Conservation (phyloP, 2,329 filamentous ascomycete genomes). For the Aspergillus carbonarius region DNA sequence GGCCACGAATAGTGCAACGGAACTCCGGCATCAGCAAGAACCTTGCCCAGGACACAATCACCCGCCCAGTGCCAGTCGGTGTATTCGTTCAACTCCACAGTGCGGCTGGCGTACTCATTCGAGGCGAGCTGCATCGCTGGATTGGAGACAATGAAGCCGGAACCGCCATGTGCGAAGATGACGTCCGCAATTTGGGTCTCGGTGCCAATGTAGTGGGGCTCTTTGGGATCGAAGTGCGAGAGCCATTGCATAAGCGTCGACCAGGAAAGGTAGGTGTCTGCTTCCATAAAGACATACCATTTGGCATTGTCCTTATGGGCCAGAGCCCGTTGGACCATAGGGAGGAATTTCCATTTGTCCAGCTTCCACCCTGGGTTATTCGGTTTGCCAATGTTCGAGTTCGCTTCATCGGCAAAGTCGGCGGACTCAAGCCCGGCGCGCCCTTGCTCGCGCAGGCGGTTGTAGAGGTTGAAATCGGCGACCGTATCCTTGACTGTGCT, state of each 20-base stretch:
- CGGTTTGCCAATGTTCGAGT: constrained; percentile 40
- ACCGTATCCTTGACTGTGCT: constrained; percentile 39
- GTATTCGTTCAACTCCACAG: constrained; percentile 45
- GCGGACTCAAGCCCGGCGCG: constrained; percentile 42
- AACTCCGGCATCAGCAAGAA: constrained; percentile 48
- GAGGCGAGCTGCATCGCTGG: constrained; percentile 48
- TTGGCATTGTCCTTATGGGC: constrained; percentile 48
- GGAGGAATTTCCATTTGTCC: constrained; percentile 61
- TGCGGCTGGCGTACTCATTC: constrained; percentile 43
- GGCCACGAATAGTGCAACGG: constrained; percentile 50
- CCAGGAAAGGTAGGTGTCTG: constrained; percentile 59
- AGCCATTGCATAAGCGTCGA: constrained; percentile 56
- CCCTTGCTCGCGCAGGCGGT: constrained; percentile 46
- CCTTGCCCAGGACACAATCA: constrained; percentile 52
- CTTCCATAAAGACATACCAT: constrained; percentile 62
- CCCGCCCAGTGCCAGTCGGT: constrained; percentile 52
- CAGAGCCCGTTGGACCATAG: constrained; percentile 53
- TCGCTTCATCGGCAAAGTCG: constrained; percentile 40
- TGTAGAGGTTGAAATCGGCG: constrained; percentile 55
- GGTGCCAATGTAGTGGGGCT: constrained; percentile 55
- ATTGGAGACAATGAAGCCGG: constrained; percentile 54
- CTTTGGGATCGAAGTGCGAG: constrained; percentile 47
- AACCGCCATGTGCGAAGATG: constrained; percentile 55
- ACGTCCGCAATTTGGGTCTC: constrained; percentile 53
- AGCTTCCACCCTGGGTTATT: constrained; percentile 53